Conservation (phyloP, 2,329 filamentous ascomycete genomes). For the Daldinia sp. region DNA sequence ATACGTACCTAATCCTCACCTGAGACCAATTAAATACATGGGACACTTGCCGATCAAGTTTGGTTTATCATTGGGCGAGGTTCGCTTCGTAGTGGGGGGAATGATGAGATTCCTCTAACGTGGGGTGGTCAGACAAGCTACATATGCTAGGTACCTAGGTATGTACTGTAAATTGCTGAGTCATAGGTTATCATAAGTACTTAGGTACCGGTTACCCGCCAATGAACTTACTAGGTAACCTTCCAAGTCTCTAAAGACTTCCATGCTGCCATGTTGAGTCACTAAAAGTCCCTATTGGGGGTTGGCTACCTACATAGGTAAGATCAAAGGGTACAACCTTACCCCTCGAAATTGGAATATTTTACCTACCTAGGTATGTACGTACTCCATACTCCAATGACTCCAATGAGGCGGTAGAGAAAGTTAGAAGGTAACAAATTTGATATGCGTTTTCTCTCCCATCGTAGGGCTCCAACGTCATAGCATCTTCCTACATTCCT, state of each 20-base stretch:
- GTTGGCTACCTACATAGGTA: too few relatives aligned
- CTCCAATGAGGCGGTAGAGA: constrained; percentile 17
- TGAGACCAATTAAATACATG: constrained; percentile 12
- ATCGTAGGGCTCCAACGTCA: constrained; percentile 38
- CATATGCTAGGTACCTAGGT: neutral
- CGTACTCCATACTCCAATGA: constrained; percentile 1
- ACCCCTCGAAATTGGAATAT: constrained; percentile 22
- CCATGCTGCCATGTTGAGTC: neutral
- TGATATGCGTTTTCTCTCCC: constrained; percentile 12
- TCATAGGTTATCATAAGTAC: constrained; percentile 4
- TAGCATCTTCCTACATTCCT: constrained; percentile 22
- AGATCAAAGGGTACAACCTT: constrained; percentile 5
- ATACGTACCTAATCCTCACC: constrained; percentile 14
- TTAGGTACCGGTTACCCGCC: neutral
- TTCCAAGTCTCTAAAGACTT: neutral
- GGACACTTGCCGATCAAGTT: constrained; percentile 9
- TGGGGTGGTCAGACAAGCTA: constrained; percentile 20
- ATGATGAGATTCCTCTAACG: constrained; percentile 10
- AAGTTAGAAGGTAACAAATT: constrained; percentile 32
- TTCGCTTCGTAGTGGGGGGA: neutral
- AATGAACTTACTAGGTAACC: too few relatives aligned
- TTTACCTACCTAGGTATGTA: neutral
- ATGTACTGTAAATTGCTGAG: constrained; percentile 8
- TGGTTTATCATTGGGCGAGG: constrained; percentile 18
- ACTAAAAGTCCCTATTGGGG: neutral